phyloP scores from a whole-genome alignment of 2,329 filamentous ascomycete species.

The Aspergillus sp. region DNA sequence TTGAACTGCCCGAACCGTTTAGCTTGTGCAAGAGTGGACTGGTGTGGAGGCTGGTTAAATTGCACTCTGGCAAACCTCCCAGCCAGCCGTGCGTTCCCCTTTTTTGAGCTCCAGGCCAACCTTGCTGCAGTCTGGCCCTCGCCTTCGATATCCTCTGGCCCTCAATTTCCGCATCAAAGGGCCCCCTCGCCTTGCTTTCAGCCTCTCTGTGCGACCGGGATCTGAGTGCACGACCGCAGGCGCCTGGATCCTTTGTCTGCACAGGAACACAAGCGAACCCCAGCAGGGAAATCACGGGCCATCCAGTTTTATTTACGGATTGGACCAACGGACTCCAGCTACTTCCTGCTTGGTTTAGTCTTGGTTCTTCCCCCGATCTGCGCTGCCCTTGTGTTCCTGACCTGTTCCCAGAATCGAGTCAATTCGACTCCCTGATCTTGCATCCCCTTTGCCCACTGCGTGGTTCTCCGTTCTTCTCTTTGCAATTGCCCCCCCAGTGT shows the following conservation, averaged over 20 bases:
- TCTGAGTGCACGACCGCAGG: neutral
- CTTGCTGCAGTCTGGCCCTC: neutral
- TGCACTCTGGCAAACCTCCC: conserved; percentile 3
- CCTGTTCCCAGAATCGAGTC: neutral
- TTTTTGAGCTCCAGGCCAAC: conserved; percentile 1
- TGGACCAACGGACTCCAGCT: neutral
- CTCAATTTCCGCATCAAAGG: neutral
- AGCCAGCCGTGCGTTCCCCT: conserved; percentile 3
- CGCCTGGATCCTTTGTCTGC: neutral
- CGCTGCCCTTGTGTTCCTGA: conserved; percentile 2
- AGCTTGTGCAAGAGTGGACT: neutral
- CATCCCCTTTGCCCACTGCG: conserved; percentile 4
- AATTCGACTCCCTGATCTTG: conserved; percentile 3
- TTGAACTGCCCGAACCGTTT: conserved; percentile 1
- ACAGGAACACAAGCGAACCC: neutral
- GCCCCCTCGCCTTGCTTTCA: conserved; percentile 1
- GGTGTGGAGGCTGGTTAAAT: conserved; percentile 11
- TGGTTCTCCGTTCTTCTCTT: conserved; percentile 3
- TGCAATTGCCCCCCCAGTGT: neutral
- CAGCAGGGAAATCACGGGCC: conserved; percentile 7
- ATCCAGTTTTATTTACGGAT: neutral
- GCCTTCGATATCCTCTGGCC: neutral
- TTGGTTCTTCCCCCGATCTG: conserved; percentile 3
- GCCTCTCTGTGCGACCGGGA: neutral
- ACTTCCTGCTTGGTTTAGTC: neutral